Base-by-base conservation (phyloP, 2,329 filamentous ascomycete genomes). In the Epichloe baconii region DNA sequence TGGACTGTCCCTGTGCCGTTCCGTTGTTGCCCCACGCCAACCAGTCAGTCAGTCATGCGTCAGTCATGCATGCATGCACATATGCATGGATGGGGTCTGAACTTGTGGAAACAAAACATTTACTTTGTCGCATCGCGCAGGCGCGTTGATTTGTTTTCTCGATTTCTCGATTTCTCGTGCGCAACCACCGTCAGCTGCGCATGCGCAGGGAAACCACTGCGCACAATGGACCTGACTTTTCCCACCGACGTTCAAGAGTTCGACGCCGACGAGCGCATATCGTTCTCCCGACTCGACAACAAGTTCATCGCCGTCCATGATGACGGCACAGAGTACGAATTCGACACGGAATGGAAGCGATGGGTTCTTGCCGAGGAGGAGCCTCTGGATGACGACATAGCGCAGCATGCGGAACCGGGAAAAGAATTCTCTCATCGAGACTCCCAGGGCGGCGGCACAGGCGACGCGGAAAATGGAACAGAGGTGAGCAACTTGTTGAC, bases 291-390 rank as follows among this genome's bases (percentile, higher is more conserved):
- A 64, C 74, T 88, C 54, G 85, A 91, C 67, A 76, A 81, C 62
- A 91, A 88, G 64, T 91, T 84, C 70, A 79, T 93, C 49, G 80
- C 93, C 7, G 89, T 95, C 55, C 85, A 87, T 52, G 86, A 89
- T 46, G 83, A 93, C 63, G 88, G 88, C 49, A 78, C 81, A 54
- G 90, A 95, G 66, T 95, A 84, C 70, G 86, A 90, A 65, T 96
- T 85, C 70, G 83, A 94, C 66, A 69, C 77, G 47, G 75, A 74
- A 48, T 69, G 82, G 58, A 83, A 80, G 69, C 78, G 80, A 68
- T 96, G 90, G 90, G 76, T 88, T 50, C 83, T 82, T 58, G 73
- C 79, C 14, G 71, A 73, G n/a, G 71, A 76, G 31, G 68, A 69
- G 47, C 61, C 66, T 34, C 55, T 62, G 77, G 74, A 65, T 38